Evolutionary conservation across 2,329 filamentous ascomycete species (phyloP), one percentile per base, ranked within the genome.

Genomic region (Epichloe gansuensis): DNA sequence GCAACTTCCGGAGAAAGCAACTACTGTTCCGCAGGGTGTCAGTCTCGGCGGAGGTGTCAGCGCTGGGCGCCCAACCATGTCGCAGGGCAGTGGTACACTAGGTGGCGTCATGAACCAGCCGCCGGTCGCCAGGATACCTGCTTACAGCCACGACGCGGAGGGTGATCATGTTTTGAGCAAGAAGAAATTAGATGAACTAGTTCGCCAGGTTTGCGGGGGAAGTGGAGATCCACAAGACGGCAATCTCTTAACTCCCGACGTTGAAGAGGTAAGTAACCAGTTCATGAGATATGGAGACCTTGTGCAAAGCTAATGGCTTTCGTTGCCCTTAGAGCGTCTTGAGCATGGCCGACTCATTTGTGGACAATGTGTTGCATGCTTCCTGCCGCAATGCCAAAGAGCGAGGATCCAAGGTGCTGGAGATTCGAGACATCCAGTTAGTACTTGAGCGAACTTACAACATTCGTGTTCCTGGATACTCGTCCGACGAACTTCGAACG

Each of bases 111-210:
- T 96, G 78, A 84, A 85, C 50, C 90, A 95, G 63, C 91, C 93
- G 0, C 88, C 88, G 2, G 79, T 97, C 55, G 75, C 83, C 52
- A 91, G 90, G 63, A 81, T 88, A 45, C 88, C 90, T 0, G 82
- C 83, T 0, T 95, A 88, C 67, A 87, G 88, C 53, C 83, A 96
- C 54, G 91, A 97, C 65, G 88, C 88, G 34, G 91, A 95, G 64
- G 90, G 89, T 28, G 90, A 96, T 62, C 85, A 91, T 44, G 86
- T 98, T 1, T 75, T 98, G n/a, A 94, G 86, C 72, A 96, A 96
- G 80, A 94, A 95, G 73, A 97, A 95, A 72, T 77, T 98, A 42
- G 91, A 98, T 63, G 91, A 96, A 66, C 77, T 98, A 39, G 91
- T 97, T 8, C 82, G 91, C 49, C 91, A 97, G 69, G 90, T 97